Conservation (phyloP, 2,329 filamentous ascomycete species). For the Aureobasidium sp. region DNA sequence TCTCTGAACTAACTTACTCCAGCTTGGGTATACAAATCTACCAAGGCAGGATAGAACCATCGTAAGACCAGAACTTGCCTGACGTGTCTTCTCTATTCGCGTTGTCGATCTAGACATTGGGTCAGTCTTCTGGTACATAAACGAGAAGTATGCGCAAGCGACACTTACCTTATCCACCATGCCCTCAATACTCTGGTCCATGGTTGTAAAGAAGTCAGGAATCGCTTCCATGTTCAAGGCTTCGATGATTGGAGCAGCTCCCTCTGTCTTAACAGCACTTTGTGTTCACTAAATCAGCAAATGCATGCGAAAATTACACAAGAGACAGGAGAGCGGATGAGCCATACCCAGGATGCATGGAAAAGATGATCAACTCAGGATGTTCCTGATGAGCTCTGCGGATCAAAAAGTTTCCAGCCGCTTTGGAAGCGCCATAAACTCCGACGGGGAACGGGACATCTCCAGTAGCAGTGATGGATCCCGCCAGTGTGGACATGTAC, state of each 20-base stretch:
- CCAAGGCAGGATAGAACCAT: not conserved
- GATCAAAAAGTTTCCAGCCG: not conserved
- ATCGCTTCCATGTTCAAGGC: not conserved
- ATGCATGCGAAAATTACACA: fast-evolving
- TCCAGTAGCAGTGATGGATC: not conserved
- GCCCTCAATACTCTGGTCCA: not conserved
- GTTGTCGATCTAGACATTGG: not conserved
- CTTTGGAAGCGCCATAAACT: not conserved
- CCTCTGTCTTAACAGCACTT: not conserved
- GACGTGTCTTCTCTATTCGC: not conserved
- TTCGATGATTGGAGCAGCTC: not conserved
- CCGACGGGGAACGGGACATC: not conserved
- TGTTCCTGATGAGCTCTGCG: not conserved
- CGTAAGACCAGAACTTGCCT: not conserved
- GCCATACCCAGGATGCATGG: conserved; percentile 3
- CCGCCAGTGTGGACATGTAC: not conserved
- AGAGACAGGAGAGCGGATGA: not conserved
- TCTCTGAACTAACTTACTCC: too few species aligned
- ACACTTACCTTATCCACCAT: not conserved
- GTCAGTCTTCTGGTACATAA: not conserved
- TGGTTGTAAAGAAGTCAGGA: not conserved
- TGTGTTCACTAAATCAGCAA: not conserved
- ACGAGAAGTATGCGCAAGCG: not conserved
- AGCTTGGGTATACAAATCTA: not conserved
- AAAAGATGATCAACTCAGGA: not conserved